phyloP scores from a whole-genome alignment of 2,329 filamentous ascomycete species.

The Metarhizium robertsii region DNA sequence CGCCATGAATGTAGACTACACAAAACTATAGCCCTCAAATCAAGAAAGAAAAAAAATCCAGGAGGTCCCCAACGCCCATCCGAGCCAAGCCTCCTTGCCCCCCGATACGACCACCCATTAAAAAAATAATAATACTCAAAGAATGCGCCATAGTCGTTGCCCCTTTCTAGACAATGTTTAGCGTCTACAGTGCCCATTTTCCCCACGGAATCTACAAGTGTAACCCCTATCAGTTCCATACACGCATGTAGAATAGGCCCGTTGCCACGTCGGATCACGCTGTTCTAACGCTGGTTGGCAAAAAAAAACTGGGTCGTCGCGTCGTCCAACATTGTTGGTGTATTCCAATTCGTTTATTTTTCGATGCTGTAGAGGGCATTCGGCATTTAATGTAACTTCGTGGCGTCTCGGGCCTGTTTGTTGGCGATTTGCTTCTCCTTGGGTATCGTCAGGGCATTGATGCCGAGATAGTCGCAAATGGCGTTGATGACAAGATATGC shows the following conservation, averaged over 20 bases:
- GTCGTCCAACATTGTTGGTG: neutral
- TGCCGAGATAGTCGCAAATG: conserved; percentile 86
- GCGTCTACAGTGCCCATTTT: neutral
- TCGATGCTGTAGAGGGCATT: neutral
- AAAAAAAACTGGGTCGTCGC: neutral
- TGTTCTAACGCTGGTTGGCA: neutral
- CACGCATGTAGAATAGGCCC: neutral
- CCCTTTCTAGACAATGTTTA: neutral
- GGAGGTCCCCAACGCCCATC: neutral
- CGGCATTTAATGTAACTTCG: conserved; percentile 22
- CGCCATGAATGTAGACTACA: neutral
- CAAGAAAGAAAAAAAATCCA: neutral
- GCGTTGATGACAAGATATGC: conserved; percentile 81
- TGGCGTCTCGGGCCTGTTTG: conserved; percentile 30
- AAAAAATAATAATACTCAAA: neutral
- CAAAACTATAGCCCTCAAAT: neutral
- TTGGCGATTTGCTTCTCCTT: conserved; percentile 50
- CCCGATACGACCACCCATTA: neutral
- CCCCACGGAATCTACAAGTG: neutral
- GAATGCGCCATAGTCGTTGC: neutral
- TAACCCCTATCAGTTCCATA: neutral
- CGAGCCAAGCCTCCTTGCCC: neutral
- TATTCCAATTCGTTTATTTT: neutral
- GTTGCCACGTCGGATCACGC: neutral
- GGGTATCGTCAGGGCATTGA: conserved; percentile 87